phyloP scores from a whole-genome alignment of 2,329 filamentous ascomycete genomes.

The Trichothecium sympodiale region DNA sequence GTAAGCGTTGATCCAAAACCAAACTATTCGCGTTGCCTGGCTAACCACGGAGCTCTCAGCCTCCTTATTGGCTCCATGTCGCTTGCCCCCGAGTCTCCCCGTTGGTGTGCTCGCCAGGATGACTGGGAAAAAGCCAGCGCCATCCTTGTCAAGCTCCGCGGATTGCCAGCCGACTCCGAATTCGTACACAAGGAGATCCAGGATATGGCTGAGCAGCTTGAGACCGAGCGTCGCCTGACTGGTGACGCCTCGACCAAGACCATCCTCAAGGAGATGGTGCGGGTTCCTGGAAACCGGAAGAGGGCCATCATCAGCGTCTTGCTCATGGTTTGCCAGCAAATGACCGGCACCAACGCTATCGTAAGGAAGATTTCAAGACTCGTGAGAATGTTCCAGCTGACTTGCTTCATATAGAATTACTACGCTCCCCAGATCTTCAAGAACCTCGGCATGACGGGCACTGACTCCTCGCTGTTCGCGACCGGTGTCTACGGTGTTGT shows the following conservation, averaged over 20 bases:
- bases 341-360: slow-evolving; percentile 50
- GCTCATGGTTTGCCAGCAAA: slow-evolving; percentile 59
- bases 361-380: slow-evolving; percentile 9
- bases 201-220: slow-evolving; percentile 51
- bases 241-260: slow-evolving; percentile 43
- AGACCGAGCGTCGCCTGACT: slow-evolving; percentile 47
- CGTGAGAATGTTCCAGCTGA: background rate
- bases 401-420: slow-evolving; percentile 35
- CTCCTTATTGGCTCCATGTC: slow-evolving; percentile 49
- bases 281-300: slow-evolving; percentile 49
- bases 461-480: slow-evolving; percentile 52
- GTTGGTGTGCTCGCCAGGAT: slow-evolving; percentile 57
- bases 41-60: slow-evolving; percentile 10
- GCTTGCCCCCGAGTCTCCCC: slow-evolving; percentile 49
- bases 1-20: too few species aligned
- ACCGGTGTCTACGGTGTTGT: slow-evolving; percentile 65
- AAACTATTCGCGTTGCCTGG: too few species aligned
- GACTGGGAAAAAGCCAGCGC: slow-evolving; percentile 52
- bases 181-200: slow-evolving; percentile 48
- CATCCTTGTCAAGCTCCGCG: slow-evolving; percentile 41
- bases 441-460: slow-evolving; percentile 48
- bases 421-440: slow-evolving; percentile 61
- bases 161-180: slow-evolving; percentile 39
- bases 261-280: slow-evolving; percentile 53
- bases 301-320: slow-evolving; percentile 51